Percentiles rank a stretch among this genome's conserved stretches.
Conservation (phyloP, 768 basidiomycete genomes). For the Kwoniella sp. region DNA sequence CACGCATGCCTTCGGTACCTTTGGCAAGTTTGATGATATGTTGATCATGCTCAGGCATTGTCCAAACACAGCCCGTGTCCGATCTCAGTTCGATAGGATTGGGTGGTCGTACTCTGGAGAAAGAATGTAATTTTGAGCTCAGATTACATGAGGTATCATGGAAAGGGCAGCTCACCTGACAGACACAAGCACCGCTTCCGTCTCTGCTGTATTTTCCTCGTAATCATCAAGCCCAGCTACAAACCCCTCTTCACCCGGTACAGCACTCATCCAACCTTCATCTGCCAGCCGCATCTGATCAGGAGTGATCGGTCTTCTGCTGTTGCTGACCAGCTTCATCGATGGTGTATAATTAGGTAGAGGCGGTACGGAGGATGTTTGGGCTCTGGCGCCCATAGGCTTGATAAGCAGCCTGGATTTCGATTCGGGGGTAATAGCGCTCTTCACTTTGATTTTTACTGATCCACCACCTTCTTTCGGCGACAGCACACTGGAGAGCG, state of each 20-base stretch:
- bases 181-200: slow-evolving; percentile 52
- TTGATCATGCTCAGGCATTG: slow-evolving; percentile 37
- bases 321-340: slow-evolving; percentile 3
- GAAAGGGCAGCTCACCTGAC: slow-evolving; percentile 49
- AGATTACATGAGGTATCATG: no score
- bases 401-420: slow-evolving; percentile 33
- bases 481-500: slow-evolving; percentile 8
- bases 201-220: slow-evolving; percentile 28
- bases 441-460: slow-evolving; percentile 44
- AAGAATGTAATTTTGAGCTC: slow-evolving; percentile 12
- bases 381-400: slow-evolving; percentile 18
- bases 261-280: slow-evolving; percentile 15
- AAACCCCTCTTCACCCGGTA: slow-evolving; percentile 2
- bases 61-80: slow-evolving; percentile 43
- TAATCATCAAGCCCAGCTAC: slow-evolving; percentile 19
- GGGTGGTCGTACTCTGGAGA: slow-evolving; percentile 47
- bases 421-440: slow-evolving; percentile 47
- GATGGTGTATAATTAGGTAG: slow-evolving; percentile 6
- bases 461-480: slow-evolving; percentile 33
- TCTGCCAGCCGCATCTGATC: slow-evolving; percentile 32
- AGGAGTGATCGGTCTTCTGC: slow-evolving; percentile 25
- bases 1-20: slow-evolving; percentile 38
- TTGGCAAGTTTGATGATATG: slow-evolving; percentile 44
- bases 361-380: neutral
- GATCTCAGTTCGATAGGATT: slow-evolving; percentile 37